Evolutionary conservation across 176 grass and related monocot genomes (phyloP), one percentile per base, ranked within the genome.

Genomic region (Musa troglodytarum): DNA sequence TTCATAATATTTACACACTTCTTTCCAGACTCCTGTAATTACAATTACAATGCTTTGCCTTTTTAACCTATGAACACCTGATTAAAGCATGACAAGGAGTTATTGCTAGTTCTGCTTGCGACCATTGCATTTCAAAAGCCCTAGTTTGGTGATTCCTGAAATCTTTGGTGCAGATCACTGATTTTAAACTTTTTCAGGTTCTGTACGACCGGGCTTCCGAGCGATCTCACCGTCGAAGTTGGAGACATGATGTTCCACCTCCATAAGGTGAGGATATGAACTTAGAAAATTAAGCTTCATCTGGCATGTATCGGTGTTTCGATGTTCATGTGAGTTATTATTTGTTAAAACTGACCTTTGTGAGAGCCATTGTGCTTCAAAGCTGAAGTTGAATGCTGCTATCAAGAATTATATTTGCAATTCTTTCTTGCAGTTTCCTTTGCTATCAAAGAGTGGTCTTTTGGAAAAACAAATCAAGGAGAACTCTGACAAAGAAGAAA

Each of bases 191-290:
- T 49, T 75, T 29, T 4, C 73, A 75, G 73, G 73, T 75, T 75
- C 52, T 75, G 73, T 24, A 20, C 73, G 20, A 75, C 53, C 49
- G 54, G 73, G 11, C 73, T 75, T 49, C 73, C 73, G 3, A 75
- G 73, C 61, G 73, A 75, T 75, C 26, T 75, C 61, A 75, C 4
- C 49, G 54, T 75, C 10, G 73, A 75, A 75, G 54, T 75, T 75
- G 73, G 22, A 59, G 73, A 61, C 17, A 59, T 59, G 53, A 19
- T 11, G 5, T 75, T 75, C 54, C 73, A 59, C 59, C 73, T 75
- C 55, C 73, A 75, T n/a, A 75, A 75, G 73, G 73, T 59, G 55
- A 75, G 55, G 28, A 24, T 14, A 19, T 15, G 20, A n/a, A 50
- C 16, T 43, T 3, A 20, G 29, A 49, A 70, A 50, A 15, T 70